Evolutionary conservation across 768 basidiomycete genomes (phyloP), one percentile per base, ranked within the genome.

Genomic region (Paxillus rubicundulus): DNA sequence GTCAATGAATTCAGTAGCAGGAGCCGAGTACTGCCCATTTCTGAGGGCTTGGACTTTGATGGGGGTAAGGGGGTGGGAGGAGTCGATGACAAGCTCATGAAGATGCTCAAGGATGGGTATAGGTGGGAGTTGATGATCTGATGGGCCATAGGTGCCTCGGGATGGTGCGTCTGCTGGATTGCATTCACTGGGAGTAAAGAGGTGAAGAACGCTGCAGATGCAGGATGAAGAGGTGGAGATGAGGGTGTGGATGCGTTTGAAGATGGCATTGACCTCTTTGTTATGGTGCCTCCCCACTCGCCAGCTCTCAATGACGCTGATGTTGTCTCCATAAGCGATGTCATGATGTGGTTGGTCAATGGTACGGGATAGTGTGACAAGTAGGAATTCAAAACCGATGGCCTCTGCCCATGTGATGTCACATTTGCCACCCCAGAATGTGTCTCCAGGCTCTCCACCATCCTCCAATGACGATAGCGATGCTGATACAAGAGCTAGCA

Each of bases 391-490:
- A 33, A 61, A 56, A 1, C 55, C 55, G 17, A 60, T 40, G 2
- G 60, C 60, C 50, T 62, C 56, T 28, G 60, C 56, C 60, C 61
- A 61, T 7, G n/a, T 41, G 37, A 61, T 48, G 36, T 60, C 60
- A n/a, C 40, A 7, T 5, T 21, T 61, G 32, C 60, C 60, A 61
- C 12, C 45, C 52, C 36, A 42, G 27, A 34, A 58, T 4, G 28
- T 56, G 28, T n/a, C n/a, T 20, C 56, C 60, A 70, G 1, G 64
- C 67, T 3, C 59, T 21, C 69, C 67, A 70, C 13, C 32, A 28
- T 2, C 32, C 43, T 0, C 34, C 34, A 30, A 62, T 56, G 44
- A 53, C 34, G 36, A 69, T 42, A 1, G 18, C 49, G 12, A 64
- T 48, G 2, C 62, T 46, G 9, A 52, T 2, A 14, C 36, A 10